Evolutionary conservation across 441 rosid species (phyloP), one percentile per base, ranked within the genome.

Genomic region (Capsella rubella): DNA sequence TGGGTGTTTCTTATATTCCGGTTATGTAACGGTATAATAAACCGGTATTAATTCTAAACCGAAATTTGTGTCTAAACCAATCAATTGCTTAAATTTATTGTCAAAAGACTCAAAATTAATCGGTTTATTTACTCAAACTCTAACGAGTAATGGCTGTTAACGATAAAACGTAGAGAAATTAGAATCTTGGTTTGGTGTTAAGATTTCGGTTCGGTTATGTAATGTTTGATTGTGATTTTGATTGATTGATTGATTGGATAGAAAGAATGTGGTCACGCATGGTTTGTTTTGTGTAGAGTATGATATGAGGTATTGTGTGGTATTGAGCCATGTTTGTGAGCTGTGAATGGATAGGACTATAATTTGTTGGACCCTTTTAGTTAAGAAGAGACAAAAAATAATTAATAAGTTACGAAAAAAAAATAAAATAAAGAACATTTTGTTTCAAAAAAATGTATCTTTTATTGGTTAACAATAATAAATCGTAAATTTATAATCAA

Each of bases 231-330:
- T 34, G 0, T 6, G 75, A 64, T 54, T 21, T 37, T 64, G 72
- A 58, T 72, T 47, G 45, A 57, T 76, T 40, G 54, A 18, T 25
- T 67, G 64, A 34, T 71, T 65, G 52, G 73, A 69, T 70, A 69
- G 12, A 32, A 67, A 64, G 45, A 13, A 25, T 74, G 79, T 69
- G 80, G 77, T 53, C 68, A 49, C 18, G 32, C n/a, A 21, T 40
- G 57, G 3, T 56, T 67, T 52, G 64, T 18, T 71, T 12, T 13
- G 49, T 35, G 50, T 47, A 43, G 27, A 51, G 57, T 74, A 64
- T 76, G 40, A 37, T 34, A 1, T 35, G 42, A 57, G 4, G 5
- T 37, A 32, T 51, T 71, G 72, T 21, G 80, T 77, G 80, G 80
- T 51, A 14, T 31, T 32, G 42, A 63, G 55, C 29, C 54, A 40